Evolutionary conservation across 805 yeast species (phyloP).

Genomic region (Vanderwaltozyma polyspora): DNA sequence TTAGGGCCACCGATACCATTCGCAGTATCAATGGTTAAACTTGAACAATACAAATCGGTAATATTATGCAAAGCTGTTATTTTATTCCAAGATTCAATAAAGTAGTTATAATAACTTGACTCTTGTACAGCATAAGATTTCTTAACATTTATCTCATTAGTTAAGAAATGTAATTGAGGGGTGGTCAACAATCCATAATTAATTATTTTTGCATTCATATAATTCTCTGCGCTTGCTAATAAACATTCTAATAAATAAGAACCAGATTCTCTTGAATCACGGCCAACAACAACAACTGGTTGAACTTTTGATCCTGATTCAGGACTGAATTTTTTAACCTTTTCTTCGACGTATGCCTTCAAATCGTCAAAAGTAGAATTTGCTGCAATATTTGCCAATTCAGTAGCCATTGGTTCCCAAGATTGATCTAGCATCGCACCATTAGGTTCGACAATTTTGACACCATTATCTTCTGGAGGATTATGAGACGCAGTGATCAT

Average conservation of each 20-base stretch:
- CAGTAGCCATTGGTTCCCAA: slow-evolving; percentile 81
- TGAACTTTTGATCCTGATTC: slow-evolving; percentile 5
- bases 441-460: slow-evolving; percentile 83
- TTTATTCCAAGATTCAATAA: slow-evolving; percentile 31
- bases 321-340: slow-evolving; percentile 25
- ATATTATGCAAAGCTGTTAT: slow-evolving; percentile 9
- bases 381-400: slow-evolving; percentile 55
- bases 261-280: slow-evolving; percentile 85
- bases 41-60: slow-evolving; percentile 5
- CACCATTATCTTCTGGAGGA: slow-evolving; percentile 87
- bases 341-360: slow-evolving; percentile 7
- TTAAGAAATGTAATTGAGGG: slow-evolving; percentile 86
- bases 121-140: slow-evolving; percentile 50
- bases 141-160: slow-evolving; percentile 48
- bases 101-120: slow-evolving; percentile 57
- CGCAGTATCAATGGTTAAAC: slow-evolving; percentile 75
- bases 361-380: slow-evolving; percentile 34
- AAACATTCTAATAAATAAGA: slow-evolving; percentile 36
- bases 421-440: slow-evolving; percentile 78
- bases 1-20: slow-evolving; percentile 95
- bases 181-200: slow-evolving; percentile 73
- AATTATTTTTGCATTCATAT: slow-evolving; percentile 39
- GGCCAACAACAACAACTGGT: slow-evolving; percentile 54
- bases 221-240: slow-evolving; percentile 46
- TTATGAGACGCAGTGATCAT: slow-evolving; percentile 96